A percentile compares a stretch with the other conserved stretches of the same genome.
Conservation (phyloP, 345 rosid species). For the Euphorbia peplus region DNA sequence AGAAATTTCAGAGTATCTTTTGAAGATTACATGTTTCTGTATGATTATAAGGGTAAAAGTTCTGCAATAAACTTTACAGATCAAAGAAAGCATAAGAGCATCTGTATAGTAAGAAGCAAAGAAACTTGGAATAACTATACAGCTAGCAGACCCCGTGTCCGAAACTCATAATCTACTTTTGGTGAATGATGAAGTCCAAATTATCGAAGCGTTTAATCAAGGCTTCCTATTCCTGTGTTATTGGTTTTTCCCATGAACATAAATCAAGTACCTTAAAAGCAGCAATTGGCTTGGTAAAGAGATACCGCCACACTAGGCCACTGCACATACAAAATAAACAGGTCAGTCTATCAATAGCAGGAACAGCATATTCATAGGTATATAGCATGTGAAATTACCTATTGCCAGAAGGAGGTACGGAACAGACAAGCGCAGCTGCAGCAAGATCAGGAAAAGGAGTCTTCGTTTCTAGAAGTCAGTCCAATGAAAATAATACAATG, state of each 20-base stretch:
- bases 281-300: constrained; percentile 77
- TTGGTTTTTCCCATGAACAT: neutral
- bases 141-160: constrained; percentile 1
- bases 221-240: neutral
- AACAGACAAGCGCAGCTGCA: constrained; percentile 73
- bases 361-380: constrained; percentile 4
- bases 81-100: constrained; percentile 6
- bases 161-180: neutral
- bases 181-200: neutral
- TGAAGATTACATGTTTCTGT: neutral
- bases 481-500: constrained; percentile 15
- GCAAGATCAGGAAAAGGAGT: constrained; percentile 53
- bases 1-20: neutral
- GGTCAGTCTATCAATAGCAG: constrained; percentile 8
- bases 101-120: too few species aligned
- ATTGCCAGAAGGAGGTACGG: constrained; percentile 94
- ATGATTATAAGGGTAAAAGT: neutral
- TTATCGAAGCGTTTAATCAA: neutral
- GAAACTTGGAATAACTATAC: neutral
- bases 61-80: constrained; percentile 2
- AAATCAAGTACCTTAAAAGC: constrained; percentile 66
- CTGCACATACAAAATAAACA: constrained; percentile 37
- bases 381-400: constrained; percentile 46
- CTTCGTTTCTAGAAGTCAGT: constrained; percentile 30
- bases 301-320: constrained; percentile 82